Evolutionary conservation across 2,329 filamentous ascomycete genomes (phyloP), one percentile per base, ranked within the genome.

Genomic region (Paracorniculantispora psalliotae): DNA sequence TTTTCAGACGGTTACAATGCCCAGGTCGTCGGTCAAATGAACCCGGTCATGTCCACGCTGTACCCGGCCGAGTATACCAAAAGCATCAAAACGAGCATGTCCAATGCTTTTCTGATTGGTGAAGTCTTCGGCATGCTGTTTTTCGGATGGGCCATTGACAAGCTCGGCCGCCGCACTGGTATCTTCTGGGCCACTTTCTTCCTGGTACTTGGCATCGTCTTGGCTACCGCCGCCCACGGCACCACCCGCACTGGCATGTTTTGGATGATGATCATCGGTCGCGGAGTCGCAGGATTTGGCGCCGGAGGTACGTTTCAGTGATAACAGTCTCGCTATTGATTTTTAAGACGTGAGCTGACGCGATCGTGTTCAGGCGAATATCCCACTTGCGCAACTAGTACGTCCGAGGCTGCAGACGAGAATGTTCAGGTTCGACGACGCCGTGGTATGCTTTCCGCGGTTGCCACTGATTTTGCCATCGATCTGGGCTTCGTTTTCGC

Each of bases 231-330:
- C 4, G 70, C 76, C 0, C 67, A 75, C 59, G 77, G 77, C 6
- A 62, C 68, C 2, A 78, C 75, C 0, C 69, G 73, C 25, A 56
- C 72, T 12, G 76, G 75, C 54, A 79, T 80, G 74, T 76, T 79
- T 51, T 80, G 77, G 77, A 80, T 80, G 72, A 73, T 80, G 72
- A 78, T 76, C 0, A 67, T 80, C 23, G 73, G 76, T 1, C 72
- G 79, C 28, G 78, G 78, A 2, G 70, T 79, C 21, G 74, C 76
- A 13, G 77, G 78, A 2, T 77, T 81, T 19, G 78, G 79, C 47
- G 71, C 75, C 3, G 66, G 64, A 41, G 78, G 76, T 64, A 58
- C 58, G 65, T 60, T 19, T 1, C 41, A 25, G 2, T 15, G 4
- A 2, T 13, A 26, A 19, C 2, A 19, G 7, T 55, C 21, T 37